A percentile compares a stretch with the other conserved stretches of the same genome.
Evolutionary conservation across 108 stramenopile species (phyloP).

Genomic region (Mayamaea pseudoterrestris): DNA sequence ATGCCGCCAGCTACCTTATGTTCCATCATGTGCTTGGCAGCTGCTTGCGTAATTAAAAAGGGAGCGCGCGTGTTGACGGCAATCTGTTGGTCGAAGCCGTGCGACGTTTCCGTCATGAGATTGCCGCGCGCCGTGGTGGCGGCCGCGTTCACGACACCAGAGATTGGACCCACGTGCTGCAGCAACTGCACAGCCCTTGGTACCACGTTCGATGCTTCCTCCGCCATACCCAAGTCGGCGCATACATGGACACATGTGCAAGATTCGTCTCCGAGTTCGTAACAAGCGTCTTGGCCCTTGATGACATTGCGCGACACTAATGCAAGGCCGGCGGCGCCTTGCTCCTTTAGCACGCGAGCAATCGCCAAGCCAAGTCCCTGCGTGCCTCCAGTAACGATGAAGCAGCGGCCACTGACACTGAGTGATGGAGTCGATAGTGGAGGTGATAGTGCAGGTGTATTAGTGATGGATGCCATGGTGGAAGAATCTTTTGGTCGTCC

Average conservation of each 20-base stretch:
- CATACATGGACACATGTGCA: slow-evolving; percentile 5
- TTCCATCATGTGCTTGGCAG: slow-evolving; percentile 16
- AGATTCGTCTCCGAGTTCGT: slow-evolving; percentile 1
- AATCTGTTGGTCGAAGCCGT: slow-evolving; percentile 26
- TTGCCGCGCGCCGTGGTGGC: slow-evolving; percentile 26
- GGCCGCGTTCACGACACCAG: slow-evolving; percentile 34
- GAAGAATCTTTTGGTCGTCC: too few relatives aligned
- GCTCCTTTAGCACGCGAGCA: slow-evolving; percentile 9
- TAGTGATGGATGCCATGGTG: background rate
- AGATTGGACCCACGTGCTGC: slow-evolving; percentile 1
- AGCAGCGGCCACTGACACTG: slow-evolving; percentile 5
- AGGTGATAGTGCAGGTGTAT: background rate
- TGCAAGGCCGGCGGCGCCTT: slow-evolving; percentile 17
- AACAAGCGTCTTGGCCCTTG: slow-evolving; percentile 7
- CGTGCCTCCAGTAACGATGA: slow-evolving; percentile 36
- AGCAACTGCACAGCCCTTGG: slow-evolving; percentile 1
- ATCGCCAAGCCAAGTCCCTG: slow-evolving; percentile 33
- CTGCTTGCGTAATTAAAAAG: slow-evolving; percentile 30
- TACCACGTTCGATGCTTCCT: slow-evolving; percentile 6
- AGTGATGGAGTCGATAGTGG: slow-evolving; percentile 2
- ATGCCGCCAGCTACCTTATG: slow-evolving; percentile 11
- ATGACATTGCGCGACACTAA: slow-evolving; percentile 9
- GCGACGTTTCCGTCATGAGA: slow-evolving; percentile 19
- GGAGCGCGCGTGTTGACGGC: slow-evolving; percentile 33
- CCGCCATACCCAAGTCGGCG: slow-evolving; percentile 13